phyloP scores from a whole-genome alignment of 2,329 filamentous ascomycete genomes.

The Metarhizium anisopliae region DNA sequence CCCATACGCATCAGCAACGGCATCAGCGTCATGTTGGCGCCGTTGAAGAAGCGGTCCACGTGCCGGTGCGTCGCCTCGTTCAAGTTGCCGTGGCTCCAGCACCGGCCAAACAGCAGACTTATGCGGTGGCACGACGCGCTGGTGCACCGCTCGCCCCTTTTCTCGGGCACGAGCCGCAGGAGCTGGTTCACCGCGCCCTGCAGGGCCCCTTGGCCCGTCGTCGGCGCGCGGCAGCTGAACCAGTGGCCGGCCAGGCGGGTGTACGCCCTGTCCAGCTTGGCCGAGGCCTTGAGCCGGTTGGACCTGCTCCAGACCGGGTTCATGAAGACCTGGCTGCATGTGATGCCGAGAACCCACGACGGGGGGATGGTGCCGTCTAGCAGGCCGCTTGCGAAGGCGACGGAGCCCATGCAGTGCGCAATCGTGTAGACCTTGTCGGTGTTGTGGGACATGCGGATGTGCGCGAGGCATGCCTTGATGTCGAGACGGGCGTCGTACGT shows the following conservation, averaged over 20 bases:
- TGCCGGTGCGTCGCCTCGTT: constrained; percentile 57
- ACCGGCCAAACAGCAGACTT: constrained; percentile 50
- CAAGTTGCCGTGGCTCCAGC: constrained; percentile 55
- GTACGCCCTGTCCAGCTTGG: constrained; percentile 43
- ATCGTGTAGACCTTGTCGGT: constrained; percentile 43
- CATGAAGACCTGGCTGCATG: constrained; percentile 54
- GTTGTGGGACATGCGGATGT: constrained; percentile 34
- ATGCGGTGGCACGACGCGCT: constrained; percentile 53
- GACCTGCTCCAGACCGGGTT: constrained; percentile 48
- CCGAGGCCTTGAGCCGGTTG: constrained; percentile 48
- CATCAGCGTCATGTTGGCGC: constrained; percentile 51
- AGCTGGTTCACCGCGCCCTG: constrained; percentile 46
- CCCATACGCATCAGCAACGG: constrained; percentile 50
- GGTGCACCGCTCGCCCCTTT: constrained; percentile 48
- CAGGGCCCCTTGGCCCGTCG: constrained; percentile 30
- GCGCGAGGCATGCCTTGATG: constrained; percentile 44
- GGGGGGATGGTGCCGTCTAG: constrained; percentile 52
- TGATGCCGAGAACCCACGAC: constrained; percentile 48
- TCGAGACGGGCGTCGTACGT: constrained; percentile 53
- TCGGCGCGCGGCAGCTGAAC: constrained; percentile 44
- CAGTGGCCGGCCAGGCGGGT: constrained; percentile 37
- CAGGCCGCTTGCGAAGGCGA: constrained; percentile 48
- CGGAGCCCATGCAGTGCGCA: constrained; percentile 55
- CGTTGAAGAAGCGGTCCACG: constrained; percentile 53
- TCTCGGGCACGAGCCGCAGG: constrained; percentile 48